Evolutionary conservation across 2,329 filamentous ascomycete genomes (phyloP).

Genomic region (Beauveria sp.): DNA sequence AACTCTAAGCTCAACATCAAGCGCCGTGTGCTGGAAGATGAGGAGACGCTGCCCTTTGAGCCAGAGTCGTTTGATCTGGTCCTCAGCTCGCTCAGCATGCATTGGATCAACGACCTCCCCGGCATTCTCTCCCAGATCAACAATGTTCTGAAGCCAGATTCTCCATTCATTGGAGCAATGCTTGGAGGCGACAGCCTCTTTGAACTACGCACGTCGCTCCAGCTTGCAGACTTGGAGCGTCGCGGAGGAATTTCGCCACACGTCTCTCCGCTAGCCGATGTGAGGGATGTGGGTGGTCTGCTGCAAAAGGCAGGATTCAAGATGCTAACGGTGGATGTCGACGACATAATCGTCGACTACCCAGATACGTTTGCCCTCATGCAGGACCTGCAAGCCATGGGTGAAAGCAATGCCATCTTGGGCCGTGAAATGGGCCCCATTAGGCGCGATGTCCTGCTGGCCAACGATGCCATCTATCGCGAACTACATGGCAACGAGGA

Average conservation of each 20-base stretch:
- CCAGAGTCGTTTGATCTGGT: slow-evolving; percentile 80
- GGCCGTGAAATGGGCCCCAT: slow-evolving; percentile 76
- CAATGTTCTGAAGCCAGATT: slow-evolving; percentile 78
- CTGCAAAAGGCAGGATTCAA: slow-evolving; percentile 86
- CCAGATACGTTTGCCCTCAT: slow-evolving; percentile 85
- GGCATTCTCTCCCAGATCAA: slow-evolving; percentile 80
- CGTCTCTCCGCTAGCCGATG: slow-evolving; percentile 85
- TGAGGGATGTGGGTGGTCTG: slow-evolving; percentile 82
- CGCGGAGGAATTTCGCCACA: slow-evolving; percentile 87
- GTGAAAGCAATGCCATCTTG: slow-evolving; percentile 82
- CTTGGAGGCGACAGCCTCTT: slow-evolving; percentile 90
- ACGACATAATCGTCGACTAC: slow-evolving; percentile 94
- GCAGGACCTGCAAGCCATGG: slow-evolving; percentile 93
- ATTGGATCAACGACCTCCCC: slow-evolving; percentile 97
- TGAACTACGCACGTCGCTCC: slow-evolving; percentile 86
- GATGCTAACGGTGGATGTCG: slow-evolving; percentile 91
- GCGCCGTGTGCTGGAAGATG: slow-evolving; percentile 65
- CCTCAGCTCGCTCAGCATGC: slow-evolving; percentile 78
- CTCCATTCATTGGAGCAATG: slow-evolving; percentile 93
- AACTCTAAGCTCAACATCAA: slow-evolving; percentile 66
- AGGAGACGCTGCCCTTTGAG: slow-evolving; percentile 69
- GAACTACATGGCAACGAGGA: slow-evolving; percentile 79
- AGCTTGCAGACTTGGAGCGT: slow-evolving; percentile 85
- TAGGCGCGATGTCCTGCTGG: slow-evolving; percentile 74
- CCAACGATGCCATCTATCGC: slow-evolving; percentile 81